Evolutionary conservation across 2,329 filamentous ascomycete species (phyloP), one percentile per base, ranked within the genome.

Genomic region (Claviceps sorghi): DNA sequence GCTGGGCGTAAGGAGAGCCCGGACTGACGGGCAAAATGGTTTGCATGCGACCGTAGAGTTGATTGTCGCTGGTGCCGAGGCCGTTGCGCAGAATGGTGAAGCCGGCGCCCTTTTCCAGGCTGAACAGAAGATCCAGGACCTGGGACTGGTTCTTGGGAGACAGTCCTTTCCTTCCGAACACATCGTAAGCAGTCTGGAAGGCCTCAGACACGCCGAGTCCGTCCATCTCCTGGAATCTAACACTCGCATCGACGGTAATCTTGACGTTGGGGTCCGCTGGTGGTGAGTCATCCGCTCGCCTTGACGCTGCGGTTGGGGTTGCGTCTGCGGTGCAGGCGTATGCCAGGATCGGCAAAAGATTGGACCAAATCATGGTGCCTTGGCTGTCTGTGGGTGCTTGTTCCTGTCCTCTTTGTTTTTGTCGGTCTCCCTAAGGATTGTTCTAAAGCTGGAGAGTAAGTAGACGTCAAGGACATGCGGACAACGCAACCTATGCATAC

Each of bases 61-160:
- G 11, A 17, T 47, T 47, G 44, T 47, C 13, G 44, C 44, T 47
- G 9, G 45, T 22, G n/a, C 45, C 45, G 32, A 48, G 36, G 45
- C n/a, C 45, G 45, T 48, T 48, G 45, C 45, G 45, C 45, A 48
- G 9, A n/a, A 48, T 36, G 29, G 45, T 22, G 45, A 48, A 48
- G 19, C 45, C 45, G 13, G 45, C 45, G 45, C 45, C 45, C 29
- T 50, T 43, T 1, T 50, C 26, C 38, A 50, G 32, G 29, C 10
- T 11, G 19, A 48, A 48, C 2, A 48, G 47, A 21, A 48, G 47
- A 48, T 48, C 47, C 47, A 48, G 34, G 26, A 48, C 47, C 13
- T 48, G n/a, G 6, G 7, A 5, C 34, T 8, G 7, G 21, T 48
- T 48, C 34, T 38, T 29, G 2, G 15, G 3, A n/a, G 47, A 48